Percentiles rank a stretch among this genome's conserved stretches.
Evolutionary conservation across 2,329 filamentous ascomycete genomes (phyloP).

Genomic region (Intubia oerlemansii): DNA sequence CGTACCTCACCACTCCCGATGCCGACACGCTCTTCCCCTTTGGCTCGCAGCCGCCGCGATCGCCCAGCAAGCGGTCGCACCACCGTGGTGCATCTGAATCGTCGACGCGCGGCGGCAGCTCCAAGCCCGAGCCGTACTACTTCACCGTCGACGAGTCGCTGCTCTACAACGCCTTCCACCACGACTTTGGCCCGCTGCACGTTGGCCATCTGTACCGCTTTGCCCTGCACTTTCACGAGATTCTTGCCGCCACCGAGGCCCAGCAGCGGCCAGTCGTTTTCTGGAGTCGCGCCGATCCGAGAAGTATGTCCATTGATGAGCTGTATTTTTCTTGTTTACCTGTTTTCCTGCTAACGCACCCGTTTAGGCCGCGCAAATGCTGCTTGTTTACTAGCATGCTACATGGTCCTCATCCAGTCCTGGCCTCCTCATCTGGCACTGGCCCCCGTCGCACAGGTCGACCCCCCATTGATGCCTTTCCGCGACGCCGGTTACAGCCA

Average conservation of each 20-base stretch:
- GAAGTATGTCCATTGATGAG: conserved; percentile 49
- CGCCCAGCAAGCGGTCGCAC: conserved; percentile 56
- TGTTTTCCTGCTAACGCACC: conserved; percentile 9
- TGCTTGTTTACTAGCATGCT: conserved; percentile 84
- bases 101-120: neutral
- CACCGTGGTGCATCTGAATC: conserved; percentile 30
- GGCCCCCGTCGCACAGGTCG: conserved; percentile 86
- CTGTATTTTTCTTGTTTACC: neutral
- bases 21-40: conserved; percentile 75
- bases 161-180: conserved; percentile 95
- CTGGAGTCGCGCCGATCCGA: conserved; percentile 80
- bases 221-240: conserved; percentile 86
- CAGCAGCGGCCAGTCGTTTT: conserved; percentile 83
- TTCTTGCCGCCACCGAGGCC: conserved; percentile 78
- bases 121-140: conserved; percentile 55
- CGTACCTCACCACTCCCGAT: conserved; percentile 66
- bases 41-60: conserved; percentile 31
- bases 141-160: conserved; percentile 87
- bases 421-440: conserved; percentile 94
- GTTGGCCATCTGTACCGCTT: conserved; percentile 95
- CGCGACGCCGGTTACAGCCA: conserved; percentile 96
- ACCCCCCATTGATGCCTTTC: conserved; percentile 97
- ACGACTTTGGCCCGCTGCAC: conserved; percentile 93
- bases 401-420: conserved; percentile 95
- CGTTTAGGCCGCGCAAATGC: conserved; percentile 65